These are phyloP conservation scores for Rhizopogon roseolus DNA, from an alignment of 768 basidiomycete species.

Conservation along the genomic window DNA sequence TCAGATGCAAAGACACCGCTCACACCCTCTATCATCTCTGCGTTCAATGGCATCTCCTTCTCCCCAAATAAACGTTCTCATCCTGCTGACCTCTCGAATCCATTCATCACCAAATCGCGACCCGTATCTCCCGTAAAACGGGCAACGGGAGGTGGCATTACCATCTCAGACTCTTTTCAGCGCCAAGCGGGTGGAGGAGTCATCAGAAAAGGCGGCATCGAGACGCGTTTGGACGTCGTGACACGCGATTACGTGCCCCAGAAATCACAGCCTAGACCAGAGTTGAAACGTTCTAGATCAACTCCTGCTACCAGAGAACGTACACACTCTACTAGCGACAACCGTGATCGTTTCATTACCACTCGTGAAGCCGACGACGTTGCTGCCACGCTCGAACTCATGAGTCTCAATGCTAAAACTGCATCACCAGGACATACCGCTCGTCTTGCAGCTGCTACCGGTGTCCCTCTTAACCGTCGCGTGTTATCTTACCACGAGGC, in stretches of 20 bases:
- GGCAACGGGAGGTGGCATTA: slow-evolving; percentile 39
- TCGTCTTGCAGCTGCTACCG: slow-evolving; percentile 69
- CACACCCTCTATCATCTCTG: slow-evolving; percentile 38
- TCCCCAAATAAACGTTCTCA: slow-evolving; percentile 26
- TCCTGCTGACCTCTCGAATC: slow-evolving; percentile 53
- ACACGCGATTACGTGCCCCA: slow-evolving; percentile 75
- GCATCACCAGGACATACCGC: slow-evolving; percentile 76
- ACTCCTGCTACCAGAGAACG: slow-evolving; percentile 53
- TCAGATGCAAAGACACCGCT: slow-evolving; percentile 47
- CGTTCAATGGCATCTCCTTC: slow-evolving; percentile 33
- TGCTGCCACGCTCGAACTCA: slow-evolving; percentile 60
- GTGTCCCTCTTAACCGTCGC: slow-evolving; percentile 72
- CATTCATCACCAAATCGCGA: slow-evolving; percentile 54
- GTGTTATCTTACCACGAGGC: slow-evolving; percentile 87
- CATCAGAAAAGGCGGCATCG: slow-evolving; percentile 72
- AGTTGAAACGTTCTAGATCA: slow-evolving; percentile 69
- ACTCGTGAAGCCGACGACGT: slow-evolving; percentile 50
- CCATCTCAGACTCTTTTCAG: slow-evolving; percentile 49
- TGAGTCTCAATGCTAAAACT: slow-evolving; percentile 52
- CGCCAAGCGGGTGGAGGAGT: slow-evolving; percentile 63
- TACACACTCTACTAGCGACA: slow-evolving; percentile 27
- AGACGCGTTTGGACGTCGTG: slow-evolving; percentile 73
- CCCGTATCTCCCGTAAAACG: slow-evolving; percentile 66
- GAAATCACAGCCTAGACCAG: slow-evolving; percentile 37
- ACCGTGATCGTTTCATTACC: slow-evolving; percentile 72